These are phyloP conservation scores for Tardiomyces blankii DNA, from an alignment of 1,139 yeast genomes.

Conservation along the genomic window DNA sequence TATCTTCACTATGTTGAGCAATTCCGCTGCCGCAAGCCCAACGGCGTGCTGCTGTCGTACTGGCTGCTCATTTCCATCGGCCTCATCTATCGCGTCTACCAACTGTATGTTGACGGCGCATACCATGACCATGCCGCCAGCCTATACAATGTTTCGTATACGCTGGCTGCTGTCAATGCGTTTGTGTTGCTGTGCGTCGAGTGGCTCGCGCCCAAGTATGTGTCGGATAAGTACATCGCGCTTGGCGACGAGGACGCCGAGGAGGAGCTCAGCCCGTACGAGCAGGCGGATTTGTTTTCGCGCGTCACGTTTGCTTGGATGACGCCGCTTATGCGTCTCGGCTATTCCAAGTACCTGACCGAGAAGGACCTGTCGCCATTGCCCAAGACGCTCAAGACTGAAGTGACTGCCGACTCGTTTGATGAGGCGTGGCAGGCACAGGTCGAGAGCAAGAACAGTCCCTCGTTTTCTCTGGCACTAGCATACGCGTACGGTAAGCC, in stretches of 20 bases:
- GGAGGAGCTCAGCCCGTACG: slow-evolving; percentile 49
- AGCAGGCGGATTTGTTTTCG: slow-evolving; percentile 72
- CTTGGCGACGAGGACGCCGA: slow-evolving; percentile 31
- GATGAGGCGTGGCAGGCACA: slow-evolving; percentile 50
- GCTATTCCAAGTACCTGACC: slow-evolving; percentile 61
- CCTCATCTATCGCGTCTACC: slow-evolving; percentile 18
- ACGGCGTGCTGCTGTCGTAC: slow-evolving; percentile 58
- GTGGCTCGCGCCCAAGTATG: slow-evolving; percentile 37
- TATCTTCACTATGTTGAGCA: slow-evolving; percentile 63
- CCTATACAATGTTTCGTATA: background rate
- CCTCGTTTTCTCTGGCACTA: slow-evolving; percentile 59
- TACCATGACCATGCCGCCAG: background rate
- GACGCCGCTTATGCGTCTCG: slow-evolving; percentile 80
- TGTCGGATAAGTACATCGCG: slow-evolving; percentile 30
- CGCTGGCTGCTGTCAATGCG: slow-evolving; percentile 34
- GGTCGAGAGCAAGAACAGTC: slow-evolving; percentile 32
- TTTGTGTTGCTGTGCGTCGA: slow-evolving; percentile 44
- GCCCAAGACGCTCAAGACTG: slow-evolving; percentile 54
- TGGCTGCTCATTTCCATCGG: slow-evolving; percentile 54
- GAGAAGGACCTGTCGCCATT: slow-evolving; percentile 75
- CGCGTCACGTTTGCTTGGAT: slow-evolving; percentile 83
- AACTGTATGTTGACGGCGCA: background rate
- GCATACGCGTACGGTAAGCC: slow-evolving; percentile 58
- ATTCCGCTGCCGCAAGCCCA: slow-evolving; percentile 52
- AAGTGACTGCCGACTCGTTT: slow-evolving; percentile 30